Evolutionary conservation across 2,329 filamentous ascomycete genomes (phyloP), one percentile per base, ranked within the genome.

Genomic region (Corinectria fuckeliana): DNA sequence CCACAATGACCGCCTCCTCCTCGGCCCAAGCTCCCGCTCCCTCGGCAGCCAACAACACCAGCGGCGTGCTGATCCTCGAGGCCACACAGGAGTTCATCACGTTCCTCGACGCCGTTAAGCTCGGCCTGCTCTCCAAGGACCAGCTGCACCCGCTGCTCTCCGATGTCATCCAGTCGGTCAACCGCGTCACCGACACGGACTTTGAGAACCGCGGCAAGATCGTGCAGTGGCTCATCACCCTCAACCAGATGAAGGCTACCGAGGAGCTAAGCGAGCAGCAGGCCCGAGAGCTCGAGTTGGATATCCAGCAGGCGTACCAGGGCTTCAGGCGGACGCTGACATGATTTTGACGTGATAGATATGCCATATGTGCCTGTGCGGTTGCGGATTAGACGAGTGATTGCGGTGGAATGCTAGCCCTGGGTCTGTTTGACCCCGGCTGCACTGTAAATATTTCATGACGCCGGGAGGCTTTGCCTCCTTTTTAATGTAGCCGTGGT

Each of bases 71-170:
- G 32, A 96, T 98, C 58, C 81, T 96, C 39, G 89, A 94, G 64
- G 95, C 95, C 2, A 98, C 94, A 1, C 93, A 99, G 76, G 96
- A 97, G 75, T 99, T 99, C 76, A 99, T 99, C 76, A 99, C 95
- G 0, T 94, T 99, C 73, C 85, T 99, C 51, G 95, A 99, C 74
- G 96, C 95, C 14, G 85, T 99, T 69, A 93, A 93, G 74, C 87
- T 99, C 54, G 93, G 94, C 42, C 87, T 98, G 71, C 83, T 96
- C 10, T 94, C 94, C 47, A 99, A 99, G 74, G 94, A 98, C 75
- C 93, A 95, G 63, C 81, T 99, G n/a, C 96, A 99, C 73, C 95
- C 95, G 3, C 81, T 99, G 18, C 84, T 99, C 2, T 94, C 93
- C 1, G 95, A 98, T 69, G 92, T 97, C 16, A 99, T 99, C 62